Evolutionary conservation across 2,329 filamentous ascomycete species (phyloP).

Genomic region (Fusarium beomiforme): DNA sequence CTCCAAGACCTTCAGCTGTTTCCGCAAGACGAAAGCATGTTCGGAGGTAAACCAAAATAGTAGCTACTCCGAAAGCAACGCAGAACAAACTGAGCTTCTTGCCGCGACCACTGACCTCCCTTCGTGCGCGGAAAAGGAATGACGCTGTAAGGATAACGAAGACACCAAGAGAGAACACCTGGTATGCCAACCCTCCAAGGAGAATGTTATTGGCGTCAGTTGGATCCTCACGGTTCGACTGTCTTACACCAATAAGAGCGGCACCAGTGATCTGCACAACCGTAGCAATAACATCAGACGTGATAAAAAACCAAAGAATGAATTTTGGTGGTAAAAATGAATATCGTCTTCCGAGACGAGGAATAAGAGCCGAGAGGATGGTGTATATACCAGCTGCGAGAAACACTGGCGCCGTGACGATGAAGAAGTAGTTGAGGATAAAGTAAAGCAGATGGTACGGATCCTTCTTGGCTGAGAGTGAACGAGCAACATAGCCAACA

Average conservation of each 20-base stretch:
- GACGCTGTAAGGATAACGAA: conserved; percentile 56
- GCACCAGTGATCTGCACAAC: conserved; percentile 64
- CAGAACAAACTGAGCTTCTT: conserved; percentile 52
- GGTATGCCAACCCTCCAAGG: conserved; percentile 63
- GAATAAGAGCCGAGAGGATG: conserved; percentile 61
- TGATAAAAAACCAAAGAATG: conserved; percentile 65
- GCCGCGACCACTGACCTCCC: conserved; percentile 36
- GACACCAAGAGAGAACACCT: conserved; percentile 61
- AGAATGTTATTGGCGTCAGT: conserved; percentile 64
- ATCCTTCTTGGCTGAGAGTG: conserved; percentile 58
- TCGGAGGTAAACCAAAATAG: conserved; percentile 61
- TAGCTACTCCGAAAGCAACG: conserved; percentile 54
- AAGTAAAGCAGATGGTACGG: conserved; percentile 66
- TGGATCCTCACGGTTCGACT: conserved; percentile 60
- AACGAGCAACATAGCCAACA: conserved; percentile 60
- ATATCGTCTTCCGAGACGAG: conserved; percentile 53
- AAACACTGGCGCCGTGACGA: conserved; percentile 68
- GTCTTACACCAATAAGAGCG: conserved; percentile 60
- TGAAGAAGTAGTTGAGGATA: conserved; percentile 69
- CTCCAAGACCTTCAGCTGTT: conserved; percentile 59
- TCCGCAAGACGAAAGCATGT: conserved; percentile 65
- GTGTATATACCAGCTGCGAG: conserved; percentile 66
- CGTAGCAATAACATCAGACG: conserved; percentile 63
- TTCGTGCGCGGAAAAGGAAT: conserved; percentile 53
- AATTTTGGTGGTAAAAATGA: conserved; percentile 56